These are phyloP conservation scores for Epicoccum nigrum DNA, from an alignment of 2,329 filamentous ascomycete genomes.

Conservation along the genomic window DNA sequence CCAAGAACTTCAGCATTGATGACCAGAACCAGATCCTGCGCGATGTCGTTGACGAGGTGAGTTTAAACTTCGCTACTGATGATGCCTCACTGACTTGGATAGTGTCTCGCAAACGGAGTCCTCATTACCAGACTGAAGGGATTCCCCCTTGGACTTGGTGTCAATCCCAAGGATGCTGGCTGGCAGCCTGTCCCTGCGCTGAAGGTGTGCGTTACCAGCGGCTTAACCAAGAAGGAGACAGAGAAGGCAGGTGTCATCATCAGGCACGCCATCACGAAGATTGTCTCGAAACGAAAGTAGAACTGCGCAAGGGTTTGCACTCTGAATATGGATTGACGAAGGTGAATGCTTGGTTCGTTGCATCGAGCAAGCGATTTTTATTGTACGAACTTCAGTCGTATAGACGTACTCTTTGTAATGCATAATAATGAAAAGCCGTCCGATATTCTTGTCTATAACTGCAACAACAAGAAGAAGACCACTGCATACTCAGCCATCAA, in stretches of 20 bases:
- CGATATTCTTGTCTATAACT: background rate
- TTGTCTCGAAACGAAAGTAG: slow-evolving; percentile 67
- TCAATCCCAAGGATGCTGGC: slow-evolving; percentile 67
- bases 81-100: slow-evolving; percentile 19
- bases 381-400: slow-evolving; percentile 1
- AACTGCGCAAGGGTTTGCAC: background rate
- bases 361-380: slow-evolving; percentile 7
- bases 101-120: slow-evolving; percentile 86
- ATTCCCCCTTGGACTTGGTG: slow-evolving; percentile 65
- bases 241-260: slow-evolving; percentile 91
- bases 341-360: background rate
- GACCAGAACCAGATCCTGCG: slow-evolving; percentile 87
- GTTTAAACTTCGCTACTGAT: slow-evolving; percentile 25
- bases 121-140: slow-evolving; percentile 86
- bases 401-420: slow-evolving; percentile 16
- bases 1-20: slow-evolving; percentile 68
- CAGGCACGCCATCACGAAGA: slow-evolving; percentile 90
- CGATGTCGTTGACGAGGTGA: slow-evolving; percentile 95
- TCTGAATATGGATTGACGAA: slow-evolving; percentile 7
- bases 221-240: slow-evolving; percentile 89
- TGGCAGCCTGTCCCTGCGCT: slow-evolving; percentile 79
- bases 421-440: slow-evolving; percentile 6
- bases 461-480: too few species aligned
- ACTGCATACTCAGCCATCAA: background rate
- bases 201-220: slow-evolving; percentile 89